phyloP scores from a whole-genome alignment of 176 grass and related monocot genomes.

The Tillandsia leiboldiana region DNA sequence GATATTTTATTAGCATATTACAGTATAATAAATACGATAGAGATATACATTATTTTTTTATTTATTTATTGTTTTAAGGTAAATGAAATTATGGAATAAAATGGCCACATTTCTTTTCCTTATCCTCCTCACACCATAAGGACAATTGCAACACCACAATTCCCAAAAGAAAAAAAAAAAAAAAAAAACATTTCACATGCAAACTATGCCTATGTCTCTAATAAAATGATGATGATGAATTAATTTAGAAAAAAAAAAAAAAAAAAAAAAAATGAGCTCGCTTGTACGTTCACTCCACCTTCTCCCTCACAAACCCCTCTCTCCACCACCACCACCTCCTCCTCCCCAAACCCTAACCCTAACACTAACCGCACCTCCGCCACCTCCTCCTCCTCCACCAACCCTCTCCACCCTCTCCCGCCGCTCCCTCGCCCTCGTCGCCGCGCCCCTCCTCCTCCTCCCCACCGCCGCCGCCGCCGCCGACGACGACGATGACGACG shows the following conservation, averaged over 20 bases:
- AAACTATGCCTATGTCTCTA: background rate
- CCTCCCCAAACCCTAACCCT: conserved; percentile 23
- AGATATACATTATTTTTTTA: too few relatives aligned
- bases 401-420: conserved; percentile 33
- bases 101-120: too few relatives aligned
- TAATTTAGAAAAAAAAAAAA: background rate
- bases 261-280: background rate
- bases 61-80: too few relatives aligned
- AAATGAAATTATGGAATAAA: too few relatives aligned
- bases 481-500: conserved; percentile 18
- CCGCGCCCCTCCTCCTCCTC: conserved; percentile 24
- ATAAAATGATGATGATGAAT: background rate
- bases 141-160: too few relatives aligned
- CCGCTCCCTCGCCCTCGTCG: conserved; percentile 30
- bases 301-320: conserved; percentile 14
- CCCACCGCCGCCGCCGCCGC: conserved; percentile 16
- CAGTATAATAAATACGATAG: too few relatives aligned
- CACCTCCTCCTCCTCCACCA: background rate
- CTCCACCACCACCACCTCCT: conserved; percentile 1
- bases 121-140: too few relatives aligned
- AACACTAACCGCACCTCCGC: conserved; percentile 4
- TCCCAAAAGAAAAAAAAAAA: too few relatives aligned
- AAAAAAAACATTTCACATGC: too few relatives aligned
- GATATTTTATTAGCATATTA: too few relatives aligned
- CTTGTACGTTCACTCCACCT: conserved; percentile 15